Percentiles rank a stretch among this genome's conserved stretches.
Conservation (phyloP, 768 basidiomycete genomes). For the Chlorophyllum brunneum region DNA sequence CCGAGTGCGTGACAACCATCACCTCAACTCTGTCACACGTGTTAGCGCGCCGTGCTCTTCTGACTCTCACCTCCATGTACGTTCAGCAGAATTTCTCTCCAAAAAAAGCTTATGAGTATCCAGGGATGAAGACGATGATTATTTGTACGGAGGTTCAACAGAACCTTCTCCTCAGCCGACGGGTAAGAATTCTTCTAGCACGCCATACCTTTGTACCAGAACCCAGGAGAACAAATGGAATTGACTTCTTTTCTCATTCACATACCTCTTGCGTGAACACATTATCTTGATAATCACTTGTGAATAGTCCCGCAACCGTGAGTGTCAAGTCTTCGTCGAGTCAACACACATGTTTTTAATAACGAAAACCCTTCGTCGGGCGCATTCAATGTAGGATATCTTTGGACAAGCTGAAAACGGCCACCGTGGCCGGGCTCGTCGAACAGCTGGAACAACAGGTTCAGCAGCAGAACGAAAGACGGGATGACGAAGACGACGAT, state of each 20-base stretch:
- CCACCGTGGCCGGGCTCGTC: conserved; percentile 51
- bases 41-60: neutral
- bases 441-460: conserved; percentile 46
- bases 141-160: conserved; percentile 62
- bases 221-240: conserved; percentile 14
- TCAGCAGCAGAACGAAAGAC: conserved; percentile 36
- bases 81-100: neutral
- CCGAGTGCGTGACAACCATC: conserved; percentile 7
- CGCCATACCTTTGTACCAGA: conserved; percentile 25
- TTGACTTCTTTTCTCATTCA: conserved; percentile 24
- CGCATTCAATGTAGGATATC: conserved; percentile 26
- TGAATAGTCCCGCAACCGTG: conserved; percentile 57
- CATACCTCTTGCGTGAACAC: conserved; percentile 34
- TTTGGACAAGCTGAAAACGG: conserved; percentile 37
- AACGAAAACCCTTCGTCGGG: too few relatives aligned
- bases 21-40: neutral
- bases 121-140: conserved; percentile 82
- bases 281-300: conserved; percentile 31
- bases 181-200: conserved; percentile 22
- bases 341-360: conserved; percentile 5
- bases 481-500: conserved; percentile 26
- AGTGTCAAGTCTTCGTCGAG: conserved; percentile 33
- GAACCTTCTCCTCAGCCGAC: conserved; percentile 20
- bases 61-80: conserved; percentile 5
- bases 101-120: conserved; percentile 5